Evolutionary conservation across 2,329 filamentous ascomycete species (phyloP), one percentile per base, ranked within the genome.

Genomic region (Pseudogymnoascus verrucosus): DNA sequence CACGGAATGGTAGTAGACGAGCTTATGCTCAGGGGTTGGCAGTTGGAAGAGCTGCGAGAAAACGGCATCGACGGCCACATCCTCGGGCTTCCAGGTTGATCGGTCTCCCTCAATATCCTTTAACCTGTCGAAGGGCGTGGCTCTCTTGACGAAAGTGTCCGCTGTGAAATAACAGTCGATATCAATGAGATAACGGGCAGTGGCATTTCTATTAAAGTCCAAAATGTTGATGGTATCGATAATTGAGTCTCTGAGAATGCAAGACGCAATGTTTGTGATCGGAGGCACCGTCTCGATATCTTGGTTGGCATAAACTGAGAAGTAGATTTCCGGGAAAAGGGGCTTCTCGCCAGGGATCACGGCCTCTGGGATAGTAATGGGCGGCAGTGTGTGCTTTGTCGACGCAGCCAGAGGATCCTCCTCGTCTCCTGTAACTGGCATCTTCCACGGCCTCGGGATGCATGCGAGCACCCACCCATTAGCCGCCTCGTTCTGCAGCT

Each of bases 1-100:
- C 2, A 98, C 87, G 0, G 93, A 89, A 76, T 99, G 95, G 75
- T 97, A 99, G 77, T 96, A 99, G 8, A 99, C 91, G 1, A 96
- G 82, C 76, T 97, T 97, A 77, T 96, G 92, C 76, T 96, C 91
- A 0, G 95, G 86, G 3, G 81, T 82, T 3, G 95, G 95, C 39
- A 99, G 83, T 74, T 91, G 89, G 73, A 96, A 90, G 44, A 99
- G 82, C 75, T 98, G 93, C 1, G 93, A 96, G 76, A 99, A 99
- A 64, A 98, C 91, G 4, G 93, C 92, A 75, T 99, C 95, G n/a
- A 99, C 91, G 2, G 90, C 90, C 64, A 98, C 89, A 76, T 99
- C 95, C 77, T 99, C 95, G 0, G 95, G 92, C 76, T 99, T 99
- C 93, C 95, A 99, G 0, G 91, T 93, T 12, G 89, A 85, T 67